Evolutionary conservation across 441 rosid species (phyloP).

Genomic region (Breynia disticha): DNA sequence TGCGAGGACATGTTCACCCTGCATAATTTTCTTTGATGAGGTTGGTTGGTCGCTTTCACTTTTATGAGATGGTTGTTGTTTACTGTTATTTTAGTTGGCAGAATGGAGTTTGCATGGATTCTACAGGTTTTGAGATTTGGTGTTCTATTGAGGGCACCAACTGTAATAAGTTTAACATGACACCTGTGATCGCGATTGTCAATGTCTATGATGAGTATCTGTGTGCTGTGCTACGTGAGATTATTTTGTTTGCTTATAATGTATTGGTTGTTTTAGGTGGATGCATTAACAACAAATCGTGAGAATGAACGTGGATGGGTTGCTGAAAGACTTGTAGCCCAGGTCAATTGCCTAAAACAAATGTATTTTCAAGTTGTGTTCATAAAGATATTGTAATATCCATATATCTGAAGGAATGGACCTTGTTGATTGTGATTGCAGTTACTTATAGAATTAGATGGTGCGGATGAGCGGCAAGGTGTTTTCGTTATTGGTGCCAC

Average conservation of each 20-base stretch:
- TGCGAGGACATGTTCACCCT: slow-evolving; percentile 83
- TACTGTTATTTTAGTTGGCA: not conserved
- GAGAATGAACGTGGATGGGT: slow-evolving; percentile 96
- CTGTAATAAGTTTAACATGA: too few relatives aligned
- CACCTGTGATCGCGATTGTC: too few relatives aligned
- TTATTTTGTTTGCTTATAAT: too few relatives aligned
- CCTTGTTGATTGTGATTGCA: slow-evolving; percentile 21
- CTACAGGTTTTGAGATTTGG: too few relatives aligned
- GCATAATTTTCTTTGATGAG: slow-evolving; percentile 91
- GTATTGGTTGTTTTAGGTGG: slow-evolving; percentile 44
- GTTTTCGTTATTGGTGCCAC: slow-evolving; percentile 93
- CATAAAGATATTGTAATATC: not conserved
- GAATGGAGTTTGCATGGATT: not conserved
- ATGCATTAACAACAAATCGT: slow-evolving; percentile 84
- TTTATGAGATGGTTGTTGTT: not conserved
- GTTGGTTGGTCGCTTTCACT: slow-evolving; percentile 24
- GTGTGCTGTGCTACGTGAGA: too few relatives aligned
- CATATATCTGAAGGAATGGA: slow-evolving; percentile 8
- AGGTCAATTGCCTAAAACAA: slow-evolving; percentile 39
- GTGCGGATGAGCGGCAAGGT: slow-evolving; percentile 70
- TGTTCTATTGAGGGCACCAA: too few relatives aligned
- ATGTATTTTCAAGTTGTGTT: not conserved
- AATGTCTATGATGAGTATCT: too few relatives aligned
- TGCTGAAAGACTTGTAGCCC: slow-evolving; percentile 78
- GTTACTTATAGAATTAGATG: slow-evolving; percentile 90